Base-by-base conservation (phyloP, 1,139 yeast species). In the Pichia sp. region DNA sequence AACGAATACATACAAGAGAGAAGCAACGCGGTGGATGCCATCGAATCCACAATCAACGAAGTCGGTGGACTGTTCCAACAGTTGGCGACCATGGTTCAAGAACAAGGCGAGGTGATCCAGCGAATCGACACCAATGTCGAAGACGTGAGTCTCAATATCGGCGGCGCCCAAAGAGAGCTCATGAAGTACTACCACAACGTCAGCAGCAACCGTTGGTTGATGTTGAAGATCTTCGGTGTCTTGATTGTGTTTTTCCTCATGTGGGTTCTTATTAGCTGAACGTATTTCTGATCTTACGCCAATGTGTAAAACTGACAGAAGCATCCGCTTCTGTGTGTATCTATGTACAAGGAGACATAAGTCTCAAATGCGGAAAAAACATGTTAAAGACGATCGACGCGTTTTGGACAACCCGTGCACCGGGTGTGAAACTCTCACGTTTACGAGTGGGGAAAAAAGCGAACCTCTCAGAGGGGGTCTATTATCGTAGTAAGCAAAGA, bases 31-130 rank as follows among this genome's bases (percentile, higher is more conserved):
- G 97, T 93, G 50, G 98, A 93, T 68, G 90, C 97, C 2, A 93
- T 93, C 52, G 99, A 93, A 68, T 81, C 92, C 29, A 93, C 99
- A 0, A 93, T 93, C 58, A 95, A 92, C 66, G 99, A 93, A 70
- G 96, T 93, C 47, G 99, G 99, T 34, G 88, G 89, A 55, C 78
- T 93, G 61, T 93, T 95, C 73, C 95, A 89, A 64, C 99, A 93
- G 71, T 77, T 93, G 64, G 97, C 98, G 3, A 87, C 96, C 1
- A 92, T 93, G 98, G 97, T 93, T 10, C 92, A 90, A 59, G 99
- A 95, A 70, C 99, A 93, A 72, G 95, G 98, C 45, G 99, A 93
- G 65, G 88, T 87, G 31, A 93, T 93, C 56, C 99, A 93, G 70
- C 78, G 98, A 66, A 93, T 93, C 60, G 99, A 95, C 71, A 90